Evolutionary conservation across 2,329 filamentous ascomycete species (phyloP), one percentile per base, ranked within the genome.

Genomic region (Colletotrichum tofieldiae): DNA sequence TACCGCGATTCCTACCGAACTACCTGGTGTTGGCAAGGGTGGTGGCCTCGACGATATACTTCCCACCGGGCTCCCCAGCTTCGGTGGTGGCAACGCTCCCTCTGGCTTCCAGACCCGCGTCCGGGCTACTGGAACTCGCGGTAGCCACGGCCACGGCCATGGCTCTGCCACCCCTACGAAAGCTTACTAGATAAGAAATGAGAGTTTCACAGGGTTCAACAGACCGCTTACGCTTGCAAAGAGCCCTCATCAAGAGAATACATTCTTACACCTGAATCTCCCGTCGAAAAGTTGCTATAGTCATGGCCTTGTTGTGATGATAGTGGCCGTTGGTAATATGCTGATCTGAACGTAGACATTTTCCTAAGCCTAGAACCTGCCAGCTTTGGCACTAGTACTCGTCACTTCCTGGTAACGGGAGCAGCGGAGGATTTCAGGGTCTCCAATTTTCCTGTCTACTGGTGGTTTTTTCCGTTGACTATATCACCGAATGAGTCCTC

Each of bases 31-130:
- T 29, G 26, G 43, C 16, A 32, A 23, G 7, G 41, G 26, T 14
- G 64, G 54, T n/a, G 43, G 41, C 16, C 18, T 49, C 23, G 64
- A 54, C 14, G 64, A n/a, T 23, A 20, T 60, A 12, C 35, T 62
- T 29, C 65, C 56, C 23, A 61, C 55, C 18, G 55, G 41, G 12
- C 16, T 49, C 47, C 58, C 58, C 20, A 39, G 26, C 14, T 43
- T 52, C 26, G 56, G 56, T 20, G 58, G 65, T 20, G 64, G 55
- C 26, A 67, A 16, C 37, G 16, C 29, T 12, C 65, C 65, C 49
- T 55, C 65, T 4, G 45, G 54, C 3, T 63, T 67, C 39, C n/a
- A 55, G 18, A 67, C 65, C 39, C 29, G 35, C 4, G 49, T 64
- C 49, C 65, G 65, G 2, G 26, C 5, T n/a, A 63, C 58, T 6